A percentile compares a stretch with the other conserved stretches of the same genome.
Conservation (phyloP, 2,329 filamentous ascomycete species). For the Talaromyces sp. region DNA sequence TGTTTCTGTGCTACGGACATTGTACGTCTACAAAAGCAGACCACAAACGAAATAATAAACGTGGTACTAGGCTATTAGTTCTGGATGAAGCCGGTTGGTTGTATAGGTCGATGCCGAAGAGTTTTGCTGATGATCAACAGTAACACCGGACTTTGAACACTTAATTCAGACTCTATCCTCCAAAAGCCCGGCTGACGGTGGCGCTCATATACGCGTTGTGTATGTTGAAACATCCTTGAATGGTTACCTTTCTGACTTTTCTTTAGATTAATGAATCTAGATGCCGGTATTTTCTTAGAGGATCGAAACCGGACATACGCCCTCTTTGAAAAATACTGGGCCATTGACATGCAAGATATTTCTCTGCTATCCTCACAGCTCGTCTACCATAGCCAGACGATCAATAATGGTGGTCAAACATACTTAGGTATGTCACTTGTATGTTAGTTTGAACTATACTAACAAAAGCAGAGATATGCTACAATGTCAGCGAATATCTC, state of each 20-base stretch:
- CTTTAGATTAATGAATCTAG: conserved; percentile 7
- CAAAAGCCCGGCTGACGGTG: conserved; percentile 4
- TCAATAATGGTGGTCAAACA: neutral
- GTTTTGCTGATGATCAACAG: neutral
- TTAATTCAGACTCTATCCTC: conserved; percentile 2
- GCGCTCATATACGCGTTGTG: conserved; percentile 9
- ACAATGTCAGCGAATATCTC: conserved; percentile 16
- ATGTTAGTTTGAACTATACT: neutral
- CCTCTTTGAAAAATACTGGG: conserved; percentile 11
- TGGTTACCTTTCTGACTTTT: neutral
- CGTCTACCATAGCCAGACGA: conserved; percentile 12
- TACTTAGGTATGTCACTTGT: conserved; percentile 5
- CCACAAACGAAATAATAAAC: neutral
- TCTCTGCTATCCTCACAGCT: conserved; percentile 11
- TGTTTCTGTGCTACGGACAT: conserved; percentile 18
- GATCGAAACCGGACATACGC: neutral
- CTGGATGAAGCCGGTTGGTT: conserved; percentile 10
- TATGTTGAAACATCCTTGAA: neutral
- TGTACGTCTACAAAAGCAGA: conserved; percentile 4
- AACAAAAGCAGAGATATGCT: conserved; percentile 14
- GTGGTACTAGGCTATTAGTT: neutral
- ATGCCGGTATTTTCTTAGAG: conserved; percentile 10
- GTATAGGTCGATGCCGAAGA: neutral
- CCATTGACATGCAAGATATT: conserved; percentile 9
- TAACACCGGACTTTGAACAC: conserved; percentile 12